Base-by-base conservation (phyloP, 1,284 basidiomycete genomes). In the Tilletiopsis washingtonensis region DNA sequence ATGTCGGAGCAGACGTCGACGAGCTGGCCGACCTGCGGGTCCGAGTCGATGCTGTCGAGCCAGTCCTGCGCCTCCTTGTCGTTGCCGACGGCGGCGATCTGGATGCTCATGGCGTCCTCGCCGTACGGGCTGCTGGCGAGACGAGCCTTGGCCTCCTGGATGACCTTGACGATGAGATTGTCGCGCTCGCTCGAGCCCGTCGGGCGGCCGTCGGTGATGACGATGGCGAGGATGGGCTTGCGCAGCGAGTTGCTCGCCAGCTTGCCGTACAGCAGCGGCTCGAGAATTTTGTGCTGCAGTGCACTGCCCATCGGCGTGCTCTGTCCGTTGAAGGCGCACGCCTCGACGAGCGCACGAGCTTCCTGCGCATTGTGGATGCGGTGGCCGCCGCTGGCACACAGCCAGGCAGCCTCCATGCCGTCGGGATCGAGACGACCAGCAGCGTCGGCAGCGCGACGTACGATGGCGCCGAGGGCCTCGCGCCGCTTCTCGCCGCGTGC, bases 41-140 rank as follows among this genome's bases (percentile, higher is more conserved):
- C 54, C 37, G 59, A 57, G 45, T 67, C 64, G 53, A 67, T 63
- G n/a, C 43, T 51, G 34, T 67, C 64, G 24, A 67, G 56, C 64
- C 64, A 67, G 15, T 64, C 57, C 19, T 65, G 62, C 2, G 64
- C 64, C n/a, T 64, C 64, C 11, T 49, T 23, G 38, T 67, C 64
- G 44, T 67, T 67, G 14, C 64, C 64, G 0, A 67, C 64, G 1
- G 60, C 60, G 19, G 59, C 59, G 43, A 67, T 64, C 27, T 58
- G 56, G 57, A 67, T 53, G 14, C 48, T 54, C 23, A 67, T 39
- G 5, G 62, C 64, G 26, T 67, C 62, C 29, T 58, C 62, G 38
- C 64, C 64, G 26, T 63, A 64, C 7, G 51, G 24, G 1, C 57
- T 54, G 0, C 39, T 41, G 3, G 45, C 45, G 4, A 62, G 46